Conservation (phyloP, 2,329 filamentous ascomycete species). For the Aureobasidium sp. region DNA sequence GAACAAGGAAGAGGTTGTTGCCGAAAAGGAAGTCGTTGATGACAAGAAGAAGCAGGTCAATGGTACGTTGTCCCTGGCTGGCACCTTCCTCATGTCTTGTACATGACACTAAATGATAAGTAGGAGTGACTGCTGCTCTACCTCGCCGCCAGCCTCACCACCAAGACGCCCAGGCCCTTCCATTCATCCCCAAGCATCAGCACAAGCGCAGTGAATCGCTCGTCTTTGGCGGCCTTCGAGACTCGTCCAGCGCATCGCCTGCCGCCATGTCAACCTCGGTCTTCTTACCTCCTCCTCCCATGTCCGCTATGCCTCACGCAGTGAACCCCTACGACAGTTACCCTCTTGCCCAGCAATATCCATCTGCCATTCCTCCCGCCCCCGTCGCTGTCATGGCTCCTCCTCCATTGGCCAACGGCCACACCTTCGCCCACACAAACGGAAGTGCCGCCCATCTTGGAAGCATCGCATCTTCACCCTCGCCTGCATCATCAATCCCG, state of each 20-base stretch:
- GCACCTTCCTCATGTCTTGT: neutral
- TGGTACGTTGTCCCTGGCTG: neutral
- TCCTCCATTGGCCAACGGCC: neutral
- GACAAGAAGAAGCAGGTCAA: neutral
- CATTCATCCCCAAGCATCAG: conserved; percentile 10
- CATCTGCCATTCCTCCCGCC: neutral
- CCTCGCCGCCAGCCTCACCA: neutral
- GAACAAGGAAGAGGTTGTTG: neutral
- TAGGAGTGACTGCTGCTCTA: neutral
- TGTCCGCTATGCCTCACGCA: neutral
- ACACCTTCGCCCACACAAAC: neutral
- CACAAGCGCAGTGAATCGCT: conserved; percentile 17
- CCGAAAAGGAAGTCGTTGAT: neutral
- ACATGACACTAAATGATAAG: neutral
- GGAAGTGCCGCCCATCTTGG: neutral
- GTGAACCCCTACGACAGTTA: neutral
- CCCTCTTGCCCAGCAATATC: neutral
- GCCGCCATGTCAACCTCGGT: conserved; percentile 10
- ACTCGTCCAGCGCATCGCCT: conserved; percentile 30
- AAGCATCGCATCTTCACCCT: conserved; percentile 2
- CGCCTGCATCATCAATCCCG: neutral
- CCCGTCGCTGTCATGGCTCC: neutral
- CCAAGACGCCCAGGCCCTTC: conserved; percentile 11
- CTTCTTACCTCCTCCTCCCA: neutral
- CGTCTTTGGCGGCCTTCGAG: conserved; percentile 29